Evolutionary conservation across 495 filamentous ascomycete species (phyloP).

Genomic region (Oidiodendron maius): DNA sequence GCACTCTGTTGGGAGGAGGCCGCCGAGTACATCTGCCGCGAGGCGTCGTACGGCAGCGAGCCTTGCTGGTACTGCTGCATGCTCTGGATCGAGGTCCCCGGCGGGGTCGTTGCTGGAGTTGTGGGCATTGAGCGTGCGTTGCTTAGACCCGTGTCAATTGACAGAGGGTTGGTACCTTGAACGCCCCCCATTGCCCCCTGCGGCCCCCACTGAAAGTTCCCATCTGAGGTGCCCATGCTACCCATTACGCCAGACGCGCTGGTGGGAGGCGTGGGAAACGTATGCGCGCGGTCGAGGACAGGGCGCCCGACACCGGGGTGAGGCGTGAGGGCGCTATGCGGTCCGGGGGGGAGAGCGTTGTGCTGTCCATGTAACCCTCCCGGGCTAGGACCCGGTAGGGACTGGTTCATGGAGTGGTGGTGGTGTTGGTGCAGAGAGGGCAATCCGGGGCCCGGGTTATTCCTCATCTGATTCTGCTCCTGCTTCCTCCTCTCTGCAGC

Average conservation of each 20-base stretch:
- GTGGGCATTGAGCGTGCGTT: conserved; percentile 86
- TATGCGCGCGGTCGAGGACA: conserved; percentile 72
- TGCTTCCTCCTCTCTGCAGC: conserved; percentile 71
- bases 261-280: conserved; percentile 90
- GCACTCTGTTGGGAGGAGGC: conserved; percentile 62
- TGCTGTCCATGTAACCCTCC: too few relatives aligned
- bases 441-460: conserved; percentile 46
- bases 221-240: conserved; percentile 61
- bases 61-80: conserved; percentile 69
- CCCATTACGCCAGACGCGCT: conserved; percentile 87
- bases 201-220: conserved; percentile 68
- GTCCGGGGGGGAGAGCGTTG: conserved; percentile 57
- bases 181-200: conserved; percentile 51
- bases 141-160: conserved; percentile 78
- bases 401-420: conserved; percentile 71
- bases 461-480: conserved; percentile 49
- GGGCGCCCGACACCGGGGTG: conserved; percentile 63
- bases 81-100: conserved; percentile 66
- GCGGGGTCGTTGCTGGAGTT: conserved; percentile 90
- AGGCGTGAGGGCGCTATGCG: conserved; percentile 66
- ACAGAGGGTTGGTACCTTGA: conserved; percentile 65
- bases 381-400: conserved; percentile 56
- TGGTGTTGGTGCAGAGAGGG: conserved; percentile 68
- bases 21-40: conserved; percentile 76
- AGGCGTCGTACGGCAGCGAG: conserved; percentile 67